Evolutionary conservation across 2,329 filamentous ascomycete genomes (phyloP).

Genomic region (Phialophora expanda): DNA sequence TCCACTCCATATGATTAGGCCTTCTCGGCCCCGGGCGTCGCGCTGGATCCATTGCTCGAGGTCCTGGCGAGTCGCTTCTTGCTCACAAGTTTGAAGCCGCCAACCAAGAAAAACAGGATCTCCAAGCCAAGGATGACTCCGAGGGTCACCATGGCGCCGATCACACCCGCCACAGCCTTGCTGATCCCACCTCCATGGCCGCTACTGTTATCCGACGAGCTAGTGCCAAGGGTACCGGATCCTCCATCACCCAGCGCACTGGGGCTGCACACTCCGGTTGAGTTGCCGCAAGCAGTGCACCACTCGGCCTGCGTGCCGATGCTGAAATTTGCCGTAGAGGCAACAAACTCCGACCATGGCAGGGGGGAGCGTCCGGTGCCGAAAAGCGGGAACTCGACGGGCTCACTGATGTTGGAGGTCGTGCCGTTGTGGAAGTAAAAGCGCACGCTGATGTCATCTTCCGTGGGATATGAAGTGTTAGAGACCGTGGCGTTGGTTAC

Average conservation of each 20-base stretch:
- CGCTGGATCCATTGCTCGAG: slow-evolving; percentile 11
- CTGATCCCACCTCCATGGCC: slow-evolving; percentile 59
- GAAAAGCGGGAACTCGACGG: slow-evolving; percentile 63
- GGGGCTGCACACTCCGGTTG: slow-evolving; percentile 67
- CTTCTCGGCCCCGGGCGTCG: background rate
- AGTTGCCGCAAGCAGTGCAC: slow-evolving; percentile 78
- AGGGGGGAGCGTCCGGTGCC: slow-evolving; percentile 63
- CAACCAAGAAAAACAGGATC: slow-evolving; percentile 59
- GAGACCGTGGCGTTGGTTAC: slow-evolving; percentile 56
- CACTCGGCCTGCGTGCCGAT: slow-evolving; percentile 69
- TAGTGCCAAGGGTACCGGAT: slow-evolving; percentile 39
- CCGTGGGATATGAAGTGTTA: slow-evolving; percentile 49
- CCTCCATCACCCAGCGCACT: slow-evolving; percentile 42
- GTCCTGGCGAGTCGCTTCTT: slow-evolving; percentile 53
- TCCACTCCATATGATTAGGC: slow-evolving; percentile 3
- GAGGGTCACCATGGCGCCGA: slow-evolving; percentile 72
- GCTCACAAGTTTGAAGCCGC: slow-evolving; percentile 63
- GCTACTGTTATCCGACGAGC: slow-evolving; percentile 46
- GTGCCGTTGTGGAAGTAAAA: slow-evolving; percentile 70
- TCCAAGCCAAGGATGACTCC: slow-evolving; percentile 66
- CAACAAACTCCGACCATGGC: slow-evolving; percentile 71
- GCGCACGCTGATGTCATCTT: slow-evolving; percentile 59
- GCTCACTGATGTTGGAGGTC: slow-evolving; percentile 51
- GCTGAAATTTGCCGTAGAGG: slow-evolving; percentile 68
- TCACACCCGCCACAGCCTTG: slow-evolving; percentile 77